Percentiles rank a stretch among this genome's conserved stretches.
These are phyloP conservation scores for Mycena chlorophos DNA, from an alignment of 768 basidiomycete species.

Conservation along the genomic window DNA sequence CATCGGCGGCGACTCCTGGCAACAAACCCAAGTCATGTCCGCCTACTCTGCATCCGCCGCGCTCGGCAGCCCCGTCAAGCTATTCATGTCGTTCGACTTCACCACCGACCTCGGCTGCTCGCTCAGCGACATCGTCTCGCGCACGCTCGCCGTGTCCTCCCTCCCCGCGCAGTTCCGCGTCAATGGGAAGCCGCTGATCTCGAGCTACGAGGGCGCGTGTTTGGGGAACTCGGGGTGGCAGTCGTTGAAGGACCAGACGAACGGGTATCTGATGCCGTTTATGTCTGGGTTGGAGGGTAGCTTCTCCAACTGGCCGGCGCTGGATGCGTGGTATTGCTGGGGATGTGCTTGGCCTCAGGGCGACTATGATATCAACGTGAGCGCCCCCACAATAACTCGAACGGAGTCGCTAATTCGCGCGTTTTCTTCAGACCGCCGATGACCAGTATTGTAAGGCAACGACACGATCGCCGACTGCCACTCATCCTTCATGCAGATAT, in stretches of 20 bases:
- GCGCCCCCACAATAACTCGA: conserved; percentile 12
- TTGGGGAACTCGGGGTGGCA: conserved; percentile 55
- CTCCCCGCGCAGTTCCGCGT: conserved; percentile 59
- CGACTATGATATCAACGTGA: conserved; percentile 42
- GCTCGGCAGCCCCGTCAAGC: conserved; percentile 44
- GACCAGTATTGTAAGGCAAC: conserved; percentile 46
- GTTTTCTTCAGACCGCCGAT: conserved; percentile 38
- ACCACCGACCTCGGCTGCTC: conserved; percentile 48
- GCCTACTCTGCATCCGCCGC: conserved; percentile 54
- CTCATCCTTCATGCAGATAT: conserved; percentile 34
- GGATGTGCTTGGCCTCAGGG: conserved; percentile 65
- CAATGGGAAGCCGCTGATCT: conserved; percentile 55
- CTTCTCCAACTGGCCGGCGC: conserved; percentile 45
- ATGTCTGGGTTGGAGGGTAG: conserved; percentile 53
- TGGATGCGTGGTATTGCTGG: conserved; percentile 59
- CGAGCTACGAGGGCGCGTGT: conserved; percentile 61
- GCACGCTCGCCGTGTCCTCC: conserved; percentile 45
- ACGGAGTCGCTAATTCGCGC: neutral
- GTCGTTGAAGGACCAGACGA: conserved; percentile 46
- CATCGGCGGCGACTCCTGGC: conserved; percentile 57
- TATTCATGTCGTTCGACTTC: conserved; percentile 61
- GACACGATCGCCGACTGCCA: neutral
- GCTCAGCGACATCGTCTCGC: conserved; percentile 41
- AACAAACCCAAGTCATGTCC: conserved; percentile 43
- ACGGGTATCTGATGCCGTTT: conserved; percentile 53